These are phyloP conservation scores for Lupinus albus DNA, from an alignment of 306 rosid genomes.

Conservation along the genomic window DNA sequence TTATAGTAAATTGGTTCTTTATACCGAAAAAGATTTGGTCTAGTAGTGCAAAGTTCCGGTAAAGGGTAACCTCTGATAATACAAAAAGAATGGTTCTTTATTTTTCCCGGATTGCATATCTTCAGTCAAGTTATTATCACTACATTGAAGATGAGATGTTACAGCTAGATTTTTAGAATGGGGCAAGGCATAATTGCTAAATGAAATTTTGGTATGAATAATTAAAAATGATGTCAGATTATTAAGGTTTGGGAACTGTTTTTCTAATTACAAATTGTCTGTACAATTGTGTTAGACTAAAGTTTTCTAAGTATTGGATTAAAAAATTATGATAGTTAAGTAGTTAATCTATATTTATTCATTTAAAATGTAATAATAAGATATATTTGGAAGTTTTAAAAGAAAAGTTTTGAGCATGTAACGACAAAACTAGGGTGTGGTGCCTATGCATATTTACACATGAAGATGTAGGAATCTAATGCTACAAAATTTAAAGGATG, in stretches of 20 bases:
- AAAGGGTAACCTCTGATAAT: too few relatives aligned
- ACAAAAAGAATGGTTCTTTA: too few relatives aligned
- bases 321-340: not conserved
- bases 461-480: conserved; percentile 31
- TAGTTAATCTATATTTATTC: not conserved
- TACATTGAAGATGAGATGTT: not conserved
- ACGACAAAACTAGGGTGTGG: not conserved
- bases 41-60: too few relatives aligned
- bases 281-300: too few relatives aligned
- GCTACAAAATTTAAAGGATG: conserved; percentile 1
- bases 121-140: not conserved
- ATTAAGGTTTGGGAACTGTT: not conserved
- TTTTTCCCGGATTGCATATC: too few relatives aligned
- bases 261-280: too few relatives aligned
- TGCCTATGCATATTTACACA: not conserved
- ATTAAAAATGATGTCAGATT: not conserved
- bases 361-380: not conserved
- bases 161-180: not conserved
- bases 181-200: not conserved
- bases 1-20: not conserved
- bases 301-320: not conserved
- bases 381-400: not conserved
- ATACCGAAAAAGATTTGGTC: not conserved
- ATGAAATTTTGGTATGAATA: not conserved
- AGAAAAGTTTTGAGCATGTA: not conserved